Percentiles rank a stretch among this genome's conserved stretches.
phyloP scores from a whole-genome alignment of 441 rosid species.

The Populus hybrid region DNA sequence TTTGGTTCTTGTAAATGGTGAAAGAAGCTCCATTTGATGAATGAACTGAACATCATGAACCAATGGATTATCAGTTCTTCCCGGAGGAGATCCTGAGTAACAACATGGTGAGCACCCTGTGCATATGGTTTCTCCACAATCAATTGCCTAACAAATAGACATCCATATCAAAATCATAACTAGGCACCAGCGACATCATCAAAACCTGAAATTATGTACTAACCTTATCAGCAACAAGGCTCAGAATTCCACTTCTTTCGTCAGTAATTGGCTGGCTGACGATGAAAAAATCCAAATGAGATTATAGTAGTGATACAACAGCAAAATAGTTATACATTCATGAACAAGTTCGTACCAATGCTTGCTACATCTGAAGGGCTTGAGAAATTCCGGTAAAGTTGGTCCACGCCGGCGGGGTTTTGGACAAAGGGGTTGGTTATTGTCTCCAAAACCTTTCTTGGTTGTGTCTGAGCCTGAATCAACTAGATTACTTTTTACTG shows the following conservation, averaged over 20 bases:
- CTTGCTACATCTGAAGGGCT: constrained; percentile 47
- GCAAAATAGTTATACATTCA: not conserved
- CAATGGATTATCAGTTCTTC: constrained; percentile 65
- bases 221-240: constrained; percentile 48
- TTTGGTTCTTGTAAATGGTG: constrained; percentile 51
- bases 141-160: constrained; percentile 28
- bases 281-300: not conserved
- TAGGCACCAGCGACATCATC: not conserved
- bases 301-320: not conserved
- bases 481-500: constrained; percentile 37
- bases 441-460: constrained; percentile 16
- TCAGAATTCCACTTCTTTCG: constrained; percentile 41
- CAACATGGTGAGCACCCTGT: constrained; percentile 39
- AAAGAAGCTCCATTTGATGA: constrained; percentile 62
- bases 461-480: constrained; percentile 28
- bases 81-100: constrained; percentile 70
- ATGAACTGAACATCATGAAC: constrained; percentile 61
- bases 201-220: constrained; percentile 2
- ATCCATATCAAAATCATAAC: not conserved
- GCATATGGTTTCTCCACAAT: constrained; percentile 39
- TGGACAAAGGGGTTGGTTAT: constrained; percentile 54
- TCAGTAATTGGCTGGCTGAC: constrained; percentile 45
- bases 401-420: constrained; percentile 67
- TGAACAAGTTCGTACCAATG: constrained; percentile 41
- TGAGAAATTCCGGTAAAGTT: constrained; percentile 55